These are phyloP conservation scores for Prunus mume DNA, from an alignment of 306 rosid genomes.

Conservation along the genomic window DNA sequence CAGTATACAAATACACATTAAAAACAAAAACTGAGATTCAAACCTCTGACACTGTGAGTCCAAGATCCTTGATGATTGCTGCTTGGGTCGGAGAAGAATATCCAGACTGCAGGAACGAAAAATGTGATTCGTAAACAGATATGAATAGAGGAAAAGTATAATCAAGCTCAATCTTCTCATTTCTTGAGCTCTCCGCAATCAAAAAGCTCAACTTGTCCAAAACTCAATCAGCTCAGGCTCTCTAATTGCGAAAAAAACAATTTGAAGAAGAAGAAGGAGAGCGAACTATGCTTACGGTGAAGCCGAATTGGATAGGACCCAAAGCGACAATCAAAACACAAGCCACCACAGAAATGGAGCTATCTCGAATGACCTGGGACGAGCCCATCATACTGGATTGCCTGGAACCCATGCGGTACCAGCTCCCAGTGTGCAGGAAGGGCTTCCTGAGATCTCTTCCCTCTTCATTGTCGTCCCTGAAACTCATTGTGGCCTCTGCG, in stretches of 20 bases:
- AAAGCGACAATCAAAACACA: conserved; percentile 93
- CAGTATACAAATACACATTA: neutral
- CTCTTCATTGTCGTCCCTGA: conserved; percentile 69
- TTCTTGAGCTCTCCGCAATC: neutral
- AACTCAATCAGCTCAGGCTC: neutral
- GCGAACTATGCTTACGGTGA: conserved; percentile 58
- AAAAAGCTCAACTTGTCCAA: neutral
- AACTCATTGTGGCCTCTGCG: conserved; percentile 49
- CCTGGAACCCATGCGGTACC: conserved; percentile 81
- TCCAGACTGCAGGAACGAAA: conserved; percentile 54
- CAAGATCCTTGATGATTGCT: conserved; percentile 79
- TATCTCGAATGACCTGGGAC: conserved; percentile 67
- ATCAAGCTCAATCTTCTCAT: neutral
- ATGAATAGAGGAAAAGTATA: neutral
- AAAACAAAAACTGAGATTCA: conserved; percentile 12
- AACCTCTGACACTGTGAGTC: conserved; percentile 82
- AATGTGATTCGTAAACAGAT: neutral
- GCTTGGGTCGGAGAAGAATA: conserved; percentile 93
- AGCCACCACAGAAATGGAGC: conserved; percentile 75
- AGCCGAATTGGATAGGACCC: conserved; percentile 97
- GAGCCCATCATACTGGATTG: conserved; percentile 81
- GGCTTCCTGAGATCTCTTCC: conserved; percentile 84
- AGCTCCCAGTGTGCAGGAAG: conserved; percentile 87
- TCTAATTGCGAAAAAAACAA: neutral
- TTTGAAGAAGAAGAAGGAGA: neutral